Base-by-base conservation (phyloP, 345 rosid genomes). In the Physaria fendleri region DNA sequence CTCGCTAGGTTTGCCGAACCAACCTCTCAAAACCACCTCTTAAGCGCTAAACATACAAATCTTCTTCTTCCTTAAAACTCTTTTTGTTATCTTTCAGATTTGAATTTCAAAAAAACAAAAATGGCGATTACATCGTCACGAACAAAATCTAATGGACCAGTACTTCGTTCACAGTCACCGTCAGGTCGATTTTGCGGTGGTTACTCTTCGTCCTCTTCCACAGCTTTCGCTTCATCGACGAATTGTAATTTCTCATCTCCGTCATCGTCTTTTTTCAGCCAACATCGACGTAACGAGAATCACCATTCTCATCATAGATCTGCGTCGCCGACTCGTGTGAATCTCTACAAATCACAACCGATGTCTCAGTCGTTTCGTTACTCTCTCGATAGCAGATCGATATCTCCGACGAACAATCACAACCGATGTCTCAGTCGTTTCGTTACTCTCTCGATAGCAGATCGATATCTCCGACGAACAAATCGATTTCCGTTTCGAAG, bases 401-500 rank as follows among this genome's bases (percentile, higher is more conserved):
- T 81, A 3, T 68, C 62, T 0, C 81, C 87, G 1, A 84, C 82
- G 0, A 78, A 53, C 35, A n/a, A n/a, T n/a, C n/a, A n/a, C 43
- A 51, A 4, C 51, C 75, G 27, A 38, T 35, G 28, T 23, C 71
- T 1, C 71, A 64, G 28, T 71, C 65, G 27, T 54, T 65, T 34
- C 62, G 74, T 0, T 64, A 24, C 11, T 50, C 70, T 1, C 62
- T 71, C n/a, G 70, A 64, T 13, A 57, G 22, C 45, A 70, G 64
- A 70, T 65, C 81, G 38, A 74, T 81, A 3, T 68, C 62, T 0
- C 81, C 87, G 1, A 84, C 82, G 0, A 78, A 53, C 35, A 65
- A 78, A 25, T 82, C 93, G 2, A 72, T 74, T 16, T 62, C 88
- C 20, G 85, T 80, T 1, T 32, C 80, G 33, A 79, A 77, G 38